phyloP scores from a whole-genome alignment of 2,329 filamentous ascomycete genomes.

The Emergomyces orientalis region DNA sequence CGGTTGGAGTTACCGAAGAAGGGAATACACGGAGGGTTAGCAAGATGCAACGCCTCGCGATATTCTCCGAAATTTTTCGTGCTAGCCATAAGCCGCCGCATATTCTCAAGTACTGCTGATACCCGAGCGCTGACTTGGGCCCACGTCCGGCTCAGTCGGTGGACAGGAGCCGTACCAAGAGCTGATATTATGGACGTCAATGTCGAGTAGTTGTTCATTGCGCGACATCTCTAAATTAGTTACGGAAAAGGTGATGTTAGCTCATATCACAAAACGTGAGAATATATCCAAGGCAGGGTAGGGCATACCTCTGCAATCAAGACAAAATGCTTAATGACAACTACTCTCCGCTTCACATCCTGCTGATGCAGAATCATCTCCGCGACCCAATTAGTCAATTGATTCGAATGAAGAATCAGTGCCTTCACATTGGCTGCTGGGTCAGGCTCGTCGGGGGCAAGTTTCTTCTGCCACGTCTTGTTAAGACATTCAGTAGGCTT shows the following conservation, averaged over 20 bases:
- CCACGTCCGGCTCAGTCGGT: conserved; percentile 89
- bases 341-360: conserved; percentile 90
- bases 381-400: conserved; percentile 98
- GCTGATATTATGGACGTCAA: conserved; percentile 96
- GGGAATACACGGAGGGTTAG: conserved; percentile 93
- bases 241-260: conserved; percentile 7
- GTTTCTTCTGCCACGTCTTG: conserved; percentile 98
- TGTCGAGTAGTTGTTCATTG: conserved; percentile 92
- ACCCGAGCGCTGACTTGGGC: conserved; percentile 82
- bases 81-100: conserved; percentile 91
- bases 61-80: conserved; percentile 98
- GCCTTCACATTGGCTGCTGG: conserved; percentile 89
- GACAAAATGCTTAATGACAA: conserved; percentile 98
- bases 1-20: conserved; percentile 65
- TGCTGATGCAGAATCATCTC: conserved; percentile 96
- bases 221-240: conserved; percentile 68
- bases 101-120: conserved; percentile 68
- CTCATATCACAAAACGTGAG: too few relatives aligned
- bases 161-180: conserved; percentile 86
- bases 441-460: conserved; percentile 57
- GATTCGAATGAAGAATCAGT: conserved; percentile 93
- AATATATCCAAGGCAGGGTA: too few relatives aligned
- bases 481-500: conserved; percentile 92
- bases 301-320: conserved; percentile 73
- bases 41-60: conserved; percentile 80